phyloP scores from a whole-genome alignment of 495 filamentous ascomycete species.

The Extremus antarcticus region DNA sequence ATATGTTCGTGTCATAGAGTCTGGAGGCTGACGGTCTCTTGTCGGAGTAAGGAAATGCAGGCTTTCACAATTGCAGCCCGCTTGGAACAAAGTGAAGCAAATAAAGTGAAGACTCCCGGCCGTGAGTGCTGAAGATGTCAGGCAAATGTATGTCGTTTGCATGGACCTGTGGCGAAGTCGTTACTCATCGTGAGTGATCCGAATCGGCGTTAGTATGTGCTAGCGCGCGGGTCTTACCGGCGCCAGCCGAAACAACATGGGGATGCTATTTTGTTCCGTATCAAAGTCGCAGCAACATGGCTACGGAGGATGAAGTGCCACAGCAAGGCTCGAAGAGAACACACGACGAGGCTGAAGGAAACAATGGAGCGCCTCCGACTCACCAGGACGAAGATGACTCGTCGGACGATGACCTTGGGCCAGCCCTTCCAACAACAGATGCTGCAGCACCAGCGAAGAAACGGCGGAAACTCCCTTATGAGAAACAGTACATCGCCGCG shows the following conservation, averaged over 20 bases:
- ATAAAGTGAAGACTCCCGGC: neutral
- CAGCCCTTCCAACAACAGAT: constrained; percentile 58
- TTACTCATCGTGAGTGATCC: neutral
- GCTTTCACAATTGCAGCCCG: constrained; percentile 8
- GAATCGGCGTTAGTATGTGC: neutral
- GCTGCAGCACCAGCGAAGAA: constrained; percentile 61
- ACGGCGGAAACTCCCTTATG: constrained; percentile 78
- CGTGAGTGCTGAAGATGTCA: too few relatives aligned
- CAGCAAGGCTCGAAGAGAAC: constrained; percentile 14
- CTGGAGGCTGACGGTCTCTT: neutral
- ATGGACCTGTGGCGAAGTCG: neutral
- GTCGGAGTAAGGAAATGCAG: constrained; percentile 1
- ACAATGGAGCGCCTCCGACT: neutral
- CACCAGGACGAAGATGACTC: constrained; percentile 25
- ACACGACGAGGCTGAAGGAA: constrained; percentile 9
- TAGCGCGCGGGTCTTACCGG: too few relatives aligned
- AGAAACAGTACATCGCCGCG: constrained; percentile 86
- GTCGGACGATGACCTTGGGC: constrained; percentile 92
- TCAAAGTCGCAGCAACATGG: too few relatives aligned
- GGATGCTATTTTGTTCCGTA: too few relatives aligned
- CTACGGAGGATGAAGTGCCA: neutral
- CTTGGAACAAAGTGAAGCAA: constrained; percentile 1
- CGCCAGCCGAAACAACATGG: too few relatives aligned
- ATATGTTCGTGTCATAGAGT: too few relatives aligned
- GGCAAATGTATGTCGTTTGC: too few relatives aligned